These are phyloP conservation scores for Eleusine indica DNA, from an alignment of 176 grass and related monocot genomes.

Conservation along the genomic window DNA sequence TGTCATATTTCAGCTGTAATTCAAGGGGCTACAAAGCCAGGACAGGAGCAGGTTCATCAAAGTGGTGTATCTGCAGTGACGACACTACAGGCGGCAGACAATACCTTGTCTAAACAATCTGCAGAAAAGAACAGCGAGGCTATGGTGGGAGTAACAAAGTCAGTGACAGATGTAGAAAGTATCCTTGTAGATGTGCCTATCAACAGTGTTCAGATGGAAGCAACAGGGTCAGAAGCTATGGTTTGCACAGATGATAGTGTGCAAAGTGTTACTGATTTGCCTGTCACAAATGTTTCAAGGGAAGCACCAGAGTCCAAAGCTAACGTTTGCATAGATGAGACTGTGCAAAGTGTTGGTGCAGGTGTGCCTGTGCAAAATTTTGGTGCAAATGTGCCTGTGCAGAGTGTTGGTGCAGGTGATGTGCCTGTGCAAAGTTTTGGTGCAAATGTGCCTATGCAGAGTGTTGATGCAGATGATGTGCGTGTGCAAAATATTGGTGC, in stretches of 20 bases:
- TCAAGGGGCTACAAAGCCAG: not conserved
- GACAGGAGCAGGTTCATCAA: slow-evolving; percentile 20
- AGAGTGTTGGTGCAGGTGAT: slow-evolving; percentile 22
- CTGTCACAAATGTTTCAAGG: not conserved
- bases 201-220: slow-evolving; percentile 16
- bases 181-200: slow-evolving; percentile 33
- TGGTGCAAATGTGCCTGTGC: not conserved
- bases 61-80: slow-evolving; percentile 1
- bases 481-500: slow-evolving; percentile 13
- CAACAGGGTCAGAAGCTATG: not conserved
- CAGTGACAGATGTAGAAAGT: not conserved
- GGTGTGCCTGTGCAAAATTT: not conserved
- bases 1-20: not conserved
- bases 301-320: slow-evolving; percentile 23
- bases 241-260: slow-evolving; percentile 1
- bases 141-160: not conserved
- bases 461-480: slow-evolving; percentile 14
- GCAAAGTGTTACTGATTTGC: slow-evolving; percentile 22
- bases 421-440: slow-evolving; percentile 10
- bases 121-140: not conserved
- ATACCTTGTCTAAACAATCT: not conserved
- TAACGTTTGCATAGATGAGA: slow-evolving; percentile 22
- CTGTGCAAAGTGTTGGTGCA: slow-evolving; percentile 4
- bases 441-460: slow-evolving; percentile 1
- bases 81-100: not conserved